Evolutionary conservation across 352 stramenopile species (phyloP).

Genomic region (Phytophthora lateralis): DNA sequence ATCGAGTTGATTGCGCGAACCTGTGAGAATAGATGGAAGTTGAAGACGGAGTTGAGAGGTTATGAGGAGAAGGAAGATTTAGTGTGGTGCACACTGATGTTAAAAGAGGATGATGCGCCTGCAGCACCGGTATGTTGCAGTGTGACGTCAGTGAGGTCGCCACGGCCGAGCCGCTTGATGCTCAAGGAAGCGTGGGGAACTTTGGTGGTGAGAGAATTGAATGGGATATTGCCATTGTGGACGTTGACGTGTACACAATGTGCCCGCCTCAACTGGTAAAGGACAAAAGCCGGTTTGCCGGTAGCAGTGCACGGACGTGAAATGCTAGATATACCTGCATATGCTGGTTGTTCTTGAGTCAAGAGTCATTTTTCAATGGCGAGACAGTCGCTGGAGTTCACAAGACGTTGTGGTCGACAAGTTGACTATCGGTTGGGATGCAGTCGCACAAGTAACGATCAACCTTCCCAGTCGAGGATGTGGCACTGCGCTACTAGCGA

Average conservation of each 20-base stretch:
- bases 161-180: constrained; percentile 4
- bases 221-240: not conserved
- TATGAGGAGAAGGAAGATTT: constrained; percentile 11
- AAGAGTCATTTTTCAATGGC: no score
- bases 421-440: not conserved
- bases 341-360: no score
- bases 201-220: not conserved
- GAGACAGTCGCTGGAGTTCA: not conserved
- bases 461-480: no score
- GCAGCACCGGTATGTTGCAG: constrained; percentile 14
- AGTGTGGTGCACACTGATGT: constrained; percentile 7
- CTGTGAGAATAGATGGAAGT: constrained; percentile 2
- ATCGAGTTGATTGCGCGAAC: constrained; percentile 18
- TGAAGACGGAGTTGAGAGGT: constrained; percentile 8
- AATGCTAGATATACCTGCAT: no score
- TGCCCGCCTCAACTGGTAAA: no score
- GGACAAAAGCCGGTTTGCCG: no score
- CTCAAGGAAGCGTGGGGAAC: constrained; percentile 4
- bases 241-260: no score
- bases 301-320: no score
- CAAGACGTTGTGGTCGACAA: not conserved
- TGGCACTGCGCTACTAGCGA: no score
- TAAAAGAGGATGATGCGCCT: constrained; percentile 20
- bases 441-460: no score
- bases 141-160: constrained; percentile 22